Conservation (phyloP, 108 stramenopile species). For the Cyclostephanos tholiformis region DNA sequence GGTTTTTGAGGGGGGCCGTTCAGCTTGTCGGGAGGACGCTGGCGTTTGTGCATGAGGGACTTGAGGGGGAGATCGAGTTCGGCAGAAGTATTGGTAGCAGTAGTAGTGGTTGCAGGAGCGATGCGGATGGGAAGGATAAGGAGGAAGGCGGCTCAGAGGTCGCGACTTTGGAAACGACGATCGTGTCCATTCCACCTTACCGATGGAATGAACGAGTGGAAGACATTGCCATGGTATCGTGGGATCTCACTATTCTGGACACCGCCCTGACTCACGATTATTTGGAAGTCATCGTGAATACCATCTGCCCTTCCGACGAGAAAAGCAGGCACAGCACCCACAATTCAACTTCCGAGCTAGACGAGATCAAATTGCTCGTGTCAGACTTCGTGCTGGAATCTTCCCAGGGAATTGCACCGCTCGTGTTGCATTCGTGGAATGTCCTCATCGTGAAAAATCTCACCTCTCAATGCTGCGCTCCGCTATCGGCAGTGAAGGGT, state of each 20-base stretch:
- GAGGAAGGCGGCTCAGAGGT: slow-evolving; percentile 22
- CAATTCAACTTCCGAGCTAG: slow-evolving; percentile 44
- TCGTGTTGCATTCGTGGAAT: slow-evolving; percentile 78
- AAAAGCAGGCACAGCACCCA: slow-evolving; percentile 37
- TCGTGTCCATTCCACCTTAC: slow-evolving; percentile 51
- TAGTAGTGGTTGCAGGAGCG: neutral
- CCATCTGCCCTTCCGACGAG: slow-evolving; percentile 43
- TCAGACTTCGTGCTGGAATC: slow-evolving; percentile 70
- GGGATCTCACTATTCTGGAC: slow-evolving; percentile 85
- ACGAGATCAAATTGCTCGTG: slow-evolving; percentile 55
- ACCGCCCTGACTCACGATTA: slow-evolving; percentile 70
- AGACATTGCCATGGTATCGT: slow-evolving; percentile 83
- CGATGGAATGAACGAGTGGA: slow-evolving; percentile 74
- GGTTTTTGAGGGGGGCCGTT: slow-evolving; percentile 78
- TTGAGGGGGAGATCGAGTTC: slow-evolving; percentile 76
- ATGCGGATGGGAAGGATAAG: slow-evolving; percentile 12
- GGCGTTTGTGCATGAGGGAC: slow-evolving; percentile 74
- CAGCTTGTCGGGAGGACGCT: slow-evolving; percentile 77
- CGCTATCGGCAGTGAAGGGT: slow-evolving; percentile 85
- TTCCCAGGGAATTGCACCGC: slow-evolving; percentile 64
- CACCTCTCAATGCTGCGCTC: slow-evolving; percentile 70
- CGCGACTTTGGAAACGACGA: slow-evolving; percentile 24
- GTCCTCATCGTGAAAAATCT: slow-evolving; percentile 73
- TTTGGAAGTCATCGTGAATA: slow-evolving; percentile 49
- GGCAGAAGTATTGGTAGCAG: slow-evolving; percentile 47